Percentiles rank a stretch among this genome's conserved stretches.
phyloP scores from a whole-genome alignment of 495 filamentous ascomycete genomes.

The Choiromyces venosus region DNA sequence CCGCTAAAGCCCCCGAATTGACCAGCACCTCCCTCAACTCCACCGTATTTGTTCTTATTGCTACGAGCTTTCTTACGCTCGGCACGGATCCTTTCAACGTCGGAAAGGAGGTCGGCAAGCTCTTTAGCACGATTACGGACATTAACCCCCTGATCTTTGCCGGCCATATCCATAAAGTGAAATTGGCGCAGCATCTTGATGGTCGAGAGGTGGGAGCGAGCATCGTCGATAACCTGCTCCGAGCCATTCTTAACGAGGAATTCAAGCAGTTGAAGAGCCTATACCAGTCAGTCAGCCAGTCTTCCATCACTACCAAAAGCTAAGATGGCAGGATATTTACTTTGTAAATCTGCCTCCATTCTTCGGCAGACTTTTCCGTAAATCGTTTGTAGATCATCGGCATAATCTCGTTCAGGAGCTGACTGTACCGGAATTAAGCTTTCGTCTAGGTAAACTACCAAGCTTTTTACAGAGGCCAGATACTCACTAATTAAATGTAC shows the following conservation, averaged over 20 bases:
- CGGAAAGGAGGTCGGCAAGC: conserved; percentile 82
- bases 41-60: conserved; percentile 89
- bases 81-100: conserved; percentile 85
- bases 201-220: conserved; percentile 84
- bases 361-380: conserved; percentile 95
- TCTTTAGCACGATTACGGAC: conserved; percentile 96
- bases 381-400: conserved; percentile 99
- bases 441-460: background rate
- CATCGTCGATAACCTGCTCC: conserved; percentile 96
- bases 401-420: conserved; percentile 98
- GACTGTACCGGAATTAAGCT: conserved; percentile 52
- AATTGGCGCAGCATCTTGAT: conserved; percentile 99
- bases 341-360: conserved; percentile 99
- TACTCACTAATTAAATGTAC: conserved; percentile 93
- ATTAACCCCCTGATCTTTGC: conserved; percentile 97
- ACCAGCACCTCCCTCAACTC: conserved; percentile 74
- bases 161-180: conserved; percentile 92
- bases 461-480: background rate
- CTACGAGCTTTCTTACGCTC: conserved; percentile 90
- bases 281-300: background rate
- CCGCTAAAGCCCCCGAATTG: conserved; percentile 54
- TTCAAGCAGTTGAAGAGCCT: conserved; percentile 89
- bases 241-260: conserved; percentile 98
- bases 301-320: background rate
- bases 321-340: conserved; percentile 41